Evolutionary conservation across 352 stramenopile species (phyloP).

Genomic region (Globisporangium ultimum): DNA sequence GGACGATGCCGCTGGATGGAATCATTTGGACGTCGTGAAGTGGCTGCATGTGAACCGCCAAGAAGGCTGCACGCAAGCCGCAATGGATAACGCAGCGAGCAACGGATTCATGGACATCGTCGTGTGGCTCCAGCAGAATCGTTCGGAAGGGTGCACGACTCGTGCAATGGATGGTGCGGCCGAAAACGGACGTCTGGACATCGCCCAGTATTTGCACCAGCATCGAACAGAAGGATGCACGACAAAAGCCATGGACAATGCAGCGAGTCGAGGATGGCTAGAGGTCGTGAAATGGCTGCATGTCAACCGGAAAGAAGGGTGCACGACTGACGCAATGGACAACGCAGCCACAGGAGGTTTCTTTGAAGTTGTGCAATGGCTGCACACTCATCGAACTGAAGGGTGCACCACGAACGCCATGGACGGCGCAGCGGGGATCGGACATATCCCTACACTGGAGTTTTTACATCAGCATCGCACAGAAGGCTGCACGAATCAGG

Average conservation of each 20-base stretch:
- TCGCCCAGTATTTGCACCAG: slow-evolving; percentile 8
- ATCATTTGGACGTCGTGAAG: slow-evolving; percentile 9
- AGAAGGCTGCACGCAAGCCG: slow-evolving; percentile 10
- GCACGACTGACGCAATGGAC: slow-evolving; percentile 24
- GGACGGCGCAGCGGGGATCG: slow-evolving; percentile 7
- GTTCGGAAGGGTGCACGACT: slow-evolving; percentile 8
- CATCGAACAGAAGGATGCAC: slow-evolving; percentile 7
- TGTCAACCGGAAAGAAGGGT: slow-evolving; percentile 16
- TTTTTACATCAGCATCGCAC: slow-evolving; percentile 5
- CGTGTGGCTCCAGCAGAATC: slow-evolving; percentile 8
- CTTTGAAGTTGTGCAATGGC: slow-evolving; percentile 10
- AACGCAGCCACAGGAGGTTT: slow-evolving; percentile 15
- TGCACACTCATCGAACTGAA: slow-evolving; percentile 3
- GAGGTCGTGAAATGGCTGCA: slow-evolving; percentile 18
- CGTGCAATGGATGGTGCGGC: slow-evolving; percentile 12
- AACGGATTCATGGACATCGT: no score
- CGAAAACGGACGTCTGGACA: slow-evolving; percentile 9
- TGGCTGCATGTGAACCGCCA: slow-evolving; percentile 8
- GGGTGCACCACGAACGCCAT: slow-evolving; percentile 11
- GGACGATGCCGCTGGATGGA: no score
- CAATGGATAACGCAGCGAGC: no score
- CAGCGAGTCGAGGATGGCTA: slow-evolving; percentile 3
- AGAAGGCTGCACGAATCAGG: slow-evolving; percentile 10
- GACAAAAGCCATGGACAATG: slow-evolving; percentile 10
- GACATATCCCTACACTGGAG: slow-evolving; percentile 5